phyloP scores from a whole-genome alignment of 2,329 filamentous ascomycete species.

The Thyridium curvatum region DNA sequence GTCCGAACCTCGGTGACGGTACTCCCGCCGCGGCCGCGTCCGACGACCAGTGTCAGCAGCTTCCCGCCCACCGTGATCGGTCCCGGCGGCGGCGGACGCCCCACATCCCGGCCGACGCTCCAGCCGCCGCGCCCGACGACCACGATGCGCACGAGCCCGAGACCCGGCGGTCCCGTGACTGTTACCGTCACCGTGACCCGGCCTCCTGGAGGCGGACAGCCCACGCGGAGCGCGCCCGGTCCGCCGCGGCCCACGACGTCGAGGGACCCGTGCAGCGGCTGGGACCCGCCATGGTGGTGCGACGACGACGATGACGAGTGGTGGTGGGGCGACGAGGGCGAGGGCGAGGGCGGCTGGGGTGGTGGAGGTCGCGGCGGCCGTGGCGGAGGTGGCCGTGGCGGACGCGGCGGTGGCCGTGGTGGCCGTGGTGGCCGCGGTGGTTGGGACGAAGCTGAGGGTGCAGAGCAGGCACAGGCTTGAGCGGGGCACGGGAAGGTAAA shows the following conservation, averaged over 20 bases:
- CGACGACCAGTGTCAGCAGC: slow-evolving; percentile 1
- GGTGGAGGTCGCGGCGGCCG: background rate
- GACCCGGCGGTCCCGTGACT: slow-evolving; percentile 1
- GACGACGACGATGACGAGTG: slow-evolving; percentile 1
- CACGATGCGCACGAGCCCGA: background rate
- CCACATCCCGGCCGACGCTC: background rate
- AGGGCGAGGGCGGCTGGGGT: slow-evolving; percentile 1
- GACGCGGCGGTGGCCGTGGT: background rate
- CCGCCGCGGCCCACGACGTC: slow-evolving; percentile 1
- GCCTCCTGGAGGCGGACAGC: background rate
- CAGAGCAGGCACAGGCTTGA: no score
- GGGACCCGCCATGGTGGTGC: slow-evolving; percentile 1
- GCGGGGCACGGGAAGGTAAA: no score
- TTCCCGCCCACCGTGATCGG: slow-evolving; percentile 4
- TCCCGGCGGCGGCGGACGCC: background rate
- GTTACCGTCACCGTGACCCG: slow-evolving; percentile 6
- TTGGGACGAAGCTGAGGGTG: no score
- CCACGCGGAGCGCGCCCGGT: background rate
- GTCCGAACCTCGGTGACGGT: background rate
- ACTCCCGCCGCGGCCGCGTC: background rate
- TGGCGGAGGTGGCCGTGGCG: slow-evolving; percentile 1
- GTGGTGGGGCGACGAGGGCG: slow-evolving; percentile 3
- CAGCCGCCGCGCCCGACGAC: background rate
- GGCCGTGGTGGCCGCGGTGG: background rate
- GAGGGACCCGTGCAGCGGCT: background rate